Base-by-base conservation (phyloP, 2,329 filamentous ascomycete species). In the Pseudogymnoascus sp. region DNA sequence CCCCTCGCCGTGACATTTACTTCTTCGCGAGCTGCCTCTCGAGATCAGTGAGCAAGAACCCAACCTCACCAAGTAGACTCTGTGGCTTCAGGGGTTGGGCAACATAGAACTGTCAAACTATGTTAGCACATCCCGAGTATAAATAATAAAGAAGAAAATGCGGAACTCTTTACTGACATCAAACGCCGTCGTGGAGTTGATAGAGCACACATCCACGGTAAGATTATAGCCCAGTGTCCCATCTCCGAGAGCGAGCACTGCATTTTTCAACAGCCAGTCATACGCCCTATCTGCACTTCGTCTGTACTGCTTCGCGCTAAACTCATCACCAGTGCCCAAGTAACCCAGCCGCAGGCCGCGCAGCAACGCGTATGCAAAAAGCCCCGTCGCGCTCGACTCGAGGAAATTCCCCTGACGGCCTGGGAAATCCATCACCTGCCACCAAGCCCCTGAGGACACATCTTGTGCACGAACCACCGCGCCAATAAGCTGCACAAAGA, bases 281-380 rank as follows among this genome's bases (percentile, higher is more conserved):
- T 68, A 69, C 5, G 65, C 69, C 14, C 61, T 66, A n/a, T 63
- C 61, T 18, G 67, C 65, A 60, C 25, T 40, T 12, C 25, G 8
- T 16, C 33, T 62, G 23, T 62, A 62, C 47, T 62, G 25, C 4
- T 6, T 5, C 12, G 25, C 25, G 23, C n/a, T 35, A 12, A 62
- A 18, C 60, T 33, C 4, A 66, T 65, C n/a, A 44, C 47, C 14
- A 65, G 25, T 63, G 1, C 64, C 64, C 16, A 77, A 63, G 44
- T 74, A 75, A 0, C 75, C 75, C 35, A 75, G 65, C 5, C 75
- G 69, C 35, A 70, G 63, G 6, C 73, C 73, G 68, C 76, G 76
- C 16, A 77, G 68, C 16, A 76, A 63, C 10, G 74, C 71, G 59
- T 76, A 76, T 2, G 73, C 67, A 65, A 76, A 77, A 73, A 76